Evolutionary conservation across 306 rosid species (phyloP), one percentile per base, ranked within the genome.

Genomic region (Crataegus laevigata): DNA sequence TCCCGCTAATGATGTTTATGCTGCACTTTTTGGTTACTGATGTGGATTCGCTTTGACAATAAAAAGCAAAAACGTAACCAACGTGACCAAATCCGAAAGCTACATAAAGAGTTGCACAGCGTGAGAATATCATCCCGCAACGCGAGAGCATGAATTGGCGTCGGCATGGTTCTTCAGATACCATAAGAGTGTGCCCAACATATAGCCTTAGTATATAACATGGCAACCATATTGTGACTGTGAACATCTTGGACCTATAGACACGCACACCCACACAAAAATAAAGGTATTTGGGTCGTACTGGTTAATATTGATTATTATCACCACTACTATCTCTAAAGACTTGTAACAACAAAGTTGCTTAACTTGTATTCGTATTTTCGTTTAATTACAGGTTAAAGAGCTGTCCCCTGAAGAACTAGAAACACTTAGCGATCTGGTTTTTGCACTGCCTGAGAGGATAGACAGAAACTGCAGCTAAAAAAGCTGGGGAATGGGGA

Each of bases 391-490:
- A 68, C 87, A 94, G 98, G 91, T 90, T 62, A 94, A 92, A 77
- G 99, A 96, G 66, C 75, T 92, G 12, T 75, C 97, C 6, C 82
- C 57, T 59, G 97, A 91, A 79, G 96, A 94, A 34, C 74, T 79
- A 12, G 91, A 79, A 66, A 22, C 82, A 58, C 91, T 96, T 58
- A 70, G 71, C 19, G 96, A 88, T 54, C 85, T 92, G 50, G 92
- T 89, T 79, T 57, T 81, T 77, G 85, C 75, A 79, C 83, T 94
- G 75, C 85, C 91, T 2, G 97, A 87, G 70, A 92, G 93, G 86
- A 91, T 90, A 78, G 40, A 69, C 81, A 60, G 36, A 85, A 13
- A 19, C 81, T 47, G 88, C 85, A 42, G 82, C 80, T 69, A 75
- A 61, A 71, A 85, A 82, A 75, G 58, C 84, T 42, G 91, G 86